Evolutionary conservation across 352 stramenopile species (phyloP).

Genomic region (Globisporangium carolinianum): DNA sequence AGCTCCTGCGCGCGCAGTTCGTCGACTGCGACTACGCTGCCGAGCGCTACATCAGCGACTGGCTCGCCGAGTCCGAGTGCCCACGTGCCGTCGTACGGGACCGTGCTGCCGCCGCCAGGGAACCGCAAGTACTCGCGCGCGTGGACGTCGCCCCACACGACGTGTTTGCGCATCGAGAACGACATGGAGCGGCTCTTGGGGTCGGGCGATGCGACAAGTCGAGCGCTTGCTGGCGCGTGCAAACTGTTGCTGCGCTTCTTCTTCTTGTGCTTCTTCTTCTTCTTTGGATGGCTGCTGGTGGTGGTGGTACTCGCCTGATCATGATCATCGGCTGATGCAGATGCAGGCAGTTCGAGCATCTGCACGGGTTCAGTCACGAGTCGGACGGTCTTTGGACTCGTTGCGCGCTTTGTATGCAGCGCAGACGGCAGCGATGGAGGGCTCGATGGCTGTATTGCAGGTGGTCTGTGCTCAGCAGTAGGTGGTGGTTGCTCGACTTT

Average conservation of each 20-base stretch:
- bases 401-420: slow-evolving; percentile 8
- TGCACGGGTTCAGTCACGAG: slow-evolving; percentile 36
- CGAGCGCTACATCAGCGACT: slow-evolving; percentile 60
- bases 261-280: slow-evolving; percentile 69
- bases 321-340: slow-evolving; percentile 4
- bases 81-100: slow-evolving; percentile 81
- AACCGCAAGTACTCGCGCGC: slow-evolving; percentile 75
- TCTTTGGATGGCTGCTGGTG: slow-evolving; percentile 19
- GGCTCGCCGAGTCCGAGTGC: slow-evolving; percentile 58
- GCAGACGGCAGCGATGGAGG: background rate
- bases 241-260: slow-evolving; percentile 69
- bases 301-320: background rate
- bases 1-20: slow-evolving; percentile 40
- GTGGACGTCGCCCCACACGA: slow-evolving; percentile 69
- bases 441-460: background rate
- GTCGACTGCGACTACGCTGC: slow-evolving; percentile 66
- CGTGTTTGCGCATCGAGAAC: slow-evolving; percentile 53
- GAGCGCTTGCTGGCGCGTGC: slow-evolving; percentile 29
- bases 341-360: slow-evolving; percentile 23
- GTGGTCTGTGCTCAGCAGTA: too few species aligned
- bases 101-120: slow-evolving; percentile 60
- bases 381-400: slow-evolving; percentile 31
- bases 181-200: slow-evolving; percentile 60
- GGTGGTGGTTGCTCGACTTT: too few species aligned
- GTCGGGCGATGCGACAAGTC: slow-evolving; percentile 11